Percentiles rank a stretch among this genome's conserved stretches.
Evolutionary conservation across 2,329 filamentous ascomycete genomes (phyloP).

Genomic region (Exophiala phaeomuriformis): DNA sequence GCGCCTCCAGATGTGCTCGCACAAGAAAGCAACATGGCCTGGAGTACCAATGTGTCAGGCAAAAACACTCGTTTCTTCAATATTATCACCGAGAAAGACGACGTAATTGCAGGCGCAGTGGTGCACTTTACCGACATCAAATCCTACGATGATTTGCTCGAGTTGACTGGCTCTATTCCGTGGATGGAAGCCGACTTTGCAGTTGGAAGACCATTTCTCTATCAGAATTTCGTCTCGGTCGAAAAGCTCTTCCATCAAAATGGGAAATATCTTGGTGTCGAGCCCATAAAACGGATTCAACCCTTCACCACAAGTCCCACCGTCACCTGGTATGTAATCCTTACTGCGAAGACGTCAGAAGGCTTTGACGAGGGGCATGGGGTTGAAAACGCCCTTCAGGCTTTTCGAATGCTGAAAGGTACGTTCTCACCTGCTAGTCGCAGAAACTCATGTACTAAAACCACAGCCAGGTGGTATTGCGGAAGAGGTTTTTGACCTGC

Average conservation of each 20-base stretch:
- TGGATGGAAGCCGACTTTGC: conserved; percentile 4
- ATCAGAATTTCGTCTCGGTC: background rate
- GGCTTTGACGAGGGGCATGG: background rate
- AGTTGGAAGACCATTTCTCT: background rate
- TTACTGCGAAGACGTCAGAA: background rate
- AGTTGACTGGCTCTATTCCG: background rate
- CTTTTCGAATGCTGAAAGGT: background rate
- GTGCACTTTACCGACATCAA: conserved; percentile 4
- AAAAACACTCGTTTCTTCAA: conserved; percentile 6
- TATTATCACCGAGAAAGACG: conserved; percentile 1
- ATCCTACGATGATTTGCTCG: background rate
- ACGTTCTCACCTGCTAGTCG: background rate
- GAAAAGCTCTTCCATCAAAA: background rate
- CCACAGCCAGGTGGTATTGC: background rate
- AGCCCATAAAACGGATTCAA: background rate
- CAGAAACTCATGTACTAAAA: background rate
- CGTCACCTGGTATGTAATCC: background rate
- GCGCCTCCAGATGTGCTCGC: conserved; percentile 1
- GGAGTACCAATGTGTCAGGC: conserved; percentile 1
- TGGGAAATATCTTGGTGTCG: background rate
- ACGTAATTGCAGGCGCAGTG: conserved; percentile 5
- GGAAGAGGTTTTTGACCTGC: conserved; percentile 1
- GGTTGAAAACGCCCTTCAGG: background rate
- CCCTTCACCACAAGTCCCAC: background rate
- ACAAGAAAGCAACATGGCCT: conserved; percentile 4